Evolutionary conservation across 306 rosid genomes (phyloP), one percentile per base, ranked within the genome.

Genomic region (Abrus precatorius): DNA sequence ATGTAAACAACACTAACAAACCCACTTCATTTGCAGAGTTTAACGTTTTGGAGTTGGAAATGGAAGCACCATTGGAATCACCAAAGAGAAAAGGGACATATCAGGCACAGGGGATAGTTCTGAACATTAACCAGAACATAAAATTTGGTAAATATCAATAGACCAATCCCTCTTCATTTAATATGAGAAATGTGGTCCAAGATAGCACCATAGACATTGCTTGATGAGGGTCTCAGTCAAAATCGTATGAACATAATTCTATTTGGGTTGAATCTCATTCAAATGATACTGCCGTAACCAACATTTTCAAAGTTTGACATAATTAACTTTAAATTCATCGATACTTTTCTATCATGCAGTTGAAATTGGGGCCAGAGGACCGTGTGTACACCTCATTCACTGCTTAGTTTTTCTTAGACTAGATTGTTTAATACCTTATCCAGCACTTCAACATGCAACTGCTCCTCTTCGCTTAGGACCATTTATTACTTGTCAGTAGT

Each of bases 391-490:
- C 41, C 55, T 47, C 50, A 65, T 64, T 47, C 63, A 47, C 20
- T 29, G 59, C 48, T 27, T 64, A 7, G 5, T 38, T 55, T 81
- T 40, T 2, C 14, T 14, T 69, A 66, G 74, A 65, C 57, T 68
- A 40, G 3, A 52, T 54, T 79, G 74, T 75, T 45, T 30, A 29
- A 52, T 69, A 60, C 60, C 67, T 85, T 85, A 74, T 83, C 60
- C 80, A 73, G 44, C 83, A 80, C 65, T 66, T 80, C 75, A 80
- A 53, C 57, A 44, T 74, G 77, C 70, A 88, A 86, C 91, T 78
- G 79, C 91, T 86, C 89, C 91, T 72, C 81, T 71, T 78, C 1
- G 40, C 14, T 28, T 62, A 54, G 53, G 36, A 50, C 34, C 52
- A 84, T 75, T 71, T 55, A 53, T 48, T 49, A 48, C 55, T 79